These are phyloP conservation scores for Didymellaceae sp. DNA, from an alignment of 2,329 filamentous ascomycete species.

Conservation along the genomic window DNA sequence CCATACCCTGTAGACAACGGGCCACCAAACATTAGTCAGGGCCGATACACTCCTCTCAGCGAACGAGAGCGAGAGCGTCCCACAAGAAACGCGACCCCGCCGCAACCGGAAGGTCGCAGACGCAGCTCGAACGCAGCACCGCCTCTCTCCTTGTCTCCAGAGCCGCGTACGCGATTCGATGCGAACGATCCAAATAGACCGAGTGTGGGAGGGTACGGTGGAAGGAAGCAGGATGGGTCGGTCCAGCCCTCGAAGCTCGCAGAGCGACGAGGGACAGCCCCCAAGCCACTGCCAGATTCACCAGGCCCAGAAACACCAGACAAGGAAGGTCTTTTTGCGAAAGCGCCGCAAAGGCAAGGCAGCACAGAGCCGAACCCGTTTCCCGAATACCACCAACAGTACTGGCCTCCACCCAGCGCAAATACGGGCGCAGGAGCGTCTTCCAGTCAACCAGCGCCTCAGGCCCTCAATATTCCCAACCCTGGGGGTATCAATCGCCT, in stretches of 20 bases:
- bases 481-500: slow-evolving; percentile 65
- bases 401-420: slow-evolving; percentile 59
- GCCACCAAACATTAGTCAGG: slow-evolving; percentile 32
- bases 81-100: slow-evolving; percentile 44
- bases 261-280: slow-evolving; percentile 80
- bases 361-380: slow-evolving; percentile 50
- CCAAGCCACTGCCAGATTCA: slow-evolving; percentile 83
- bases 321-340: slow-evolving; percentile 80
- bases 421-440: slow-evolving; percentile 21
- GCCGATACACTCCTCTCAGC: slow-evolving; percentile 46
- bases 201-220: slow-evolving; percentile 54
- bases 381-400: slow-evolving; percentile 65
- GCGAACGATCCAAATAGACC: slow-evolving; percentile 58
- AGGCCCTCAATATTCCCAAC: slow-evolving; percentile 59
- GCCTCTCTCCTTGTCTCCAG: slow-evolving; percentile 38
- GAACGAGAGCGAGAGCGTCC: slow-evolving; percentile 47
- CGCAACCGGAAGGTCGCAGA: slow-evolving; percentile 34
- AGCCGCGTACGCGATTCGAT: slow-evolving; percentile 52
- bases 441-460: slow-evolving; percentile 31
- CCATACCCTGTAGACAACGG: slow-evolving; percentile 57
- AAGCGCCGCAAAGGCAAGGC: slow-evolving; percentile 54
- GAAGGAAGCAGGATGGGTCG: slow-evolving; percentile 38
- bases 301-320: slow-evolving; percentile 77
- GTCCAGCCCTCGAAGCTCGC: slow-evolving; percentile 69
- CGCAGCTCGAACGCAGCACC: slow-evolving; percentile 40